Conservation (phyloP, 2,329 filamentous ascomycete genomes). For the Scedosporium aurantiacum region DNA sequence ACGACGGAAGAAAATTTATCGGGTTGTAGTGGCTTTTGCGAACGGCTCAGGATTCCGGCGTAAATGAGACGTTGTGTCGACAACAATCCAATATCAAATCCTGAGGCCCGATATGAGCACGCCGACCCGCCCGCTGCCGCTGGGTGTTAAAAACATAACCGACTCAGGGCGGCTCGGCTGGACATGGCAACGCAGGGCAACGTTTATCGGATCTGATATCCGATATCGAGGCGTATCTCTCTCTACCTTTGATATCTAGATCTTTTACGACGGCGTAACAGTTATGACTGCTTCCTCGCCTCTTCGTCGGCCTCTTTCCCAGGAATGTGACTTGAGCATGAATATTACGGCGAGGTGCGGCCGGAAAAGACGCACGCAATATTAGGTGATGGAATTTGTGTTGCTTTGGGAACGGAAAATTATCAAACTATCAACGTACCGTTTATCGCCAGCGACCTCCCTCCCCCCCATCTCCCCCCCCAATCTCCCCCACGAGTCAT, state of each 20-base stretch:
- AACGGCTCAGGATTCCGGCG: background rate
- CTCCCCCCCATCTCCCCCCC: background rate
- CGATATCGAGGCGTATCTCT: background rate
- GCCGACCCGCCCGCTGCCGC: background rate
- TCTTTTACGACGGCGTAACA: background rate
- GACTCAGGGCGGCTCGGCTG: background rate
- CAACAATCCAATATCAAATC: background rate
- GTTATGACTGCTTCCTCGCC: background rate
- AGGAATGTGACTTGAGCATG: background rate
- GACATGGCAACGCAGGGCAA: background rate
- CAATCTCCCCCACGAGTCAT: background rate
- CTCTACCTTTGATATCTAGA: background rate
- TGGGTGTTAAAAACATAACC: background rate
- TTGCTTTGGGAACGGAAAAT: background rate
- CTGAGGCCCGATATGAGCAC: background rate
- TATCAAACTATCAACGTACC: background rate
- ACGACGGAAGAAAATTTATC: background rate
- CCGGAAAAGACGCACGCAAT: background rate
- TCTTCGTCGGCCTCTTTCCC: background rate
- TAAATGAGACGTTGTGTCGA: background rate
- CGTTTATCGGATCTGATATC: background rate
- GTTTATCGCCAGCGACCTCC: background rate
- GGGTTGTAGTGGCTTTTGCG: background rate
- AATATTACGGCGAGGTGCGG: background rate
- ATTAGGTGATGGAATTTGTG: slow-evolving; percentile 1